A percentile compares a stretch with the other conserved stretches of the same genome.
Evolutionary conservation across 768 basidiomycete species (phyloP).

Genomic region (Pholiota conissans): DNA sequence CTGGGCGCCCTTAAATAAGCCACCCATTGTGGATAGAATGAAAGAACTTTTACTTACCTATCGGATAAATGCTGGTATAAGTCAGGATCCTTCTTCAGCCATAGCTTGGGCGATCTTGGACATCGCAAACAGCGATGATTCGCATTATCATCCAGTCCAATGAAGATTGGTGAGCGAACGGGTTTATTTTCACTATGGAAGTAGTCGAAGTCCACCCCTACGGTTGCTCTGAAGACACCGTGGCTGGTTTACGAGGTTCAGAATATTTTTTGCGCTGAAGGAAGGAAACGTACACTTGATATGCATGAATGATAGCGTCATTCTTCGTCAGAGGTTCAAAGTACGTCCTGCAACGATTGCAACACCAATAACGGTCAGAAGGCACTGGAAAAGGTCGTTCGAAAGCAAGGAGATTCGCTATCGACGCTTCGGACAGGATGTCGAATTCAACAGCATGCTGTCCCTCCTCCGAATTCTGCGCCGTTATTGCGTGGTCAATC

Average conservation of each 20-base stretch:
- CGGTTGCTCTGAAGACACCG: not conserved
- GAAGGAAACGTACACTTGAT: not conserved
- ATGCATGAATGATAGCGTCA: not conserved
- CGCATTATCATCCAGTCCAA: not conserved
- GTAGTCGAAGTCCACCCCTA: not conserved
- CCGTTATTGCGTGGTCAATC: not conserved
- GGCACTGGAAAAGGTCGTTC: not conserved
- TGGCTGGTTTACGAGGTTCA: not conserved
- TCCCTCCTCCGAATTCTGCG: not conserved
- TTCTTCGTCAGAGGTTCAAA: not conserved
- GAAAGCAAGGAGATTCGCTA: not conserved
- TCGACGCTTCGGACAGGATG: not conserved
- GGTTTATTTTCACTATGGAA: not conserved
- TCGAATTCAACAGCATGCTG: not conserved
- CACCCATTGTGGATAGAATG: no score
- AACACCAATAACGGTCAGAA: not conserved
- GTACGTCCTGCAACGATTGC: not conserved
- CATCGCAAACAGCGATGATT: constrained; percentile 2
- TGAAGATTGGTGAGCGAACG: not conserved
- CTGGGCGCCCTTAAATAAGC: no score
- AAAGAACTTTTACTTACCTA: no score
- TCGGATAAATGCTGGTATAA: no score
- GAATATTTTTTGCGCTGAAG: not conserved
- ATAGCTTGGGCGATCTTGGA: not conserved
- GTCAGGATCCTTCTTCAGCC: no score